phyloP scores from a whole-genome alignment of 345 rosid species.

The Eucalyptus sp. region DNA sequence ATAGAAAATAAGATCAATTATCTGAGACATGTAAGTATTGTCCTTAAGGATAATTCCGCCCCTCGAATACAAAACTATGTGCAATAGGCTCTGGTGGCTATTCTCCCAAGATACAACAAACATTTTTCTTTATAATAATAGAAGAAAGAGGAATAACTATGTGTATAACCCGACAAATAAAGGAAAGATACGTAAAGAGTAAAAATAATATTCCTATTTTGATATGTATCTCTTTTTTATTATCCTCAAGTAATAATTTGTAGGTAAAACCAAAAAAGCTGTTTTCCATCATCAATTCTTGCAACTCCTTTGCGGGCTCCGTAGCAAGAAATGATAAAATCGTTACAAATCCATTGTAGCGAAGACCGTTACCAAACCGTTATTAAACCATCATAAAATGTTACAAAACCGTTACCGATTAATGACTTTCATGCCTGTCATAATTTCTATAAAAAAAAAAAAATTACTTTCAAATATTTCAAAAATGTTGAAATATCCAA shows the following conservation, averaged over 20 bases:
- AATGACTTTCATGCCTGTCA: no score
- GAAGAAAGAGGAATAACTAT: background rate
- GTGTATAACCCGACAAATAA: no score
- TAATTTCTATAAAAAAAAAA: no score
- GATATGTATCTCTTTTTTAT: background rate
- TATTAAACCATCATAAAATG: background rate
- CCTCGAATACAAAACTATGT: fast-evolving
- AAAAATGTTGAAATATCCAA: background rate
- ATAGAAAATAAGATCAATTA: no score
- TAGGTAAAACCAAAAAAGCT: background rate
- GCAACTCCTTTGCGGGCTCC: no score
- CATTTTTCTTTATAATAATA: no score
- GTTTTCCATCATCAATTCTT: background rate
- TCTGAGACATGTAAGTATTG: no score
- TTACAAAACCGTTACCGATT: no score
- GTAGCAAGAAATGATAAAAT: no score
- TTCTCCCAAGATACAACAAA: no score
- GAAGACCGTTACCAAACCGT: no score
- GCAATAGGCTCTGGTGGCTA: background rate
- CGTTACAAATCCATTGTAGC: background rate
- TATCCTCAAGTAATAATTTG: background rate
- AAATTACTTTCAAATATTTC: no score
- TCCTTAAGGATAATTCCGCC: background rate
- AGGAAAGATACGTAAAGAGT: background rate
- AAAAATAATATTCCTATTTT: background rate